Conservation (phyloP, 352 stramenopile species). For the Phytophthora fragariaefolia region DNA sequence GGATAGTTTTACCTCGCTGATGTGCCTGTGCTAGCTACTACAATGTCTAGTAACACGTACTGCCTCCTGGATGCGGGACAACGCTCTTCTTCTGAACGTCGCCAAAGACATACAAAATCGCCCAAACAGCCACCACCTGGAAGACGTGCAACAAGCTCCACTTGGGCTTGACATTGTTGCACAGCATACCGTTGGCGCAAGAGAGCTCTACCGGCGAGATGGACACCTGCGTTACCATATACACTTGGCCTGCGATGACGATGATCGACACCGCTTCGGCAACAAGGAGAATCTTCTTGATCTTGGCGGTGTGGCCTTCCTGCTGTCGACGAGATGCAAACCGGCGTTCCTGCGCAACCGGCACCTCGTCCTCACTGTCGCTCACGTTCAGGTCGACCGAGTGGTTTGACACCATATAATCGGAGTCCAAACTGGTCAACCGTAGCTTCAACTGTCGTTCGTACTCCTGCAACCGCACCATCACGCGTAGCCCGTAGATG, state of each 20-base stretch:
- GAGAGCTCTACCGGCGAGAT: slow-evolving; percentile 26
- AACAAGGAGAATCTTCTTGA: slow-evolving; percentile 39
- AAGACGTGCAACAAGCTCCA: slow-evolving; percentile 37
- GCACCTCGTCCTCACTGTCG: slow-evolving; percentile 22
- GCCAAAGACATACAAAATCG: slow-evolving; percentile 37
- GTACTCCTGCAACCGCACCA: slow-evolving; percentile 29
- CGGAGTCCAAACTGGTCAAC: slow-evolving; percentile 16
- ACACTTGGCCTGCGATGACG: slow-evolving; percentile 33
- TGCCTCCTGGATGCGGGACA: slow-evolving; percentile 22
- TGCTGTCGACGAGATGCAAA: slow-evolving; percentile 16
- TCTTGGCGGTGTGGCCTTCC: slow-evolving; percentile 35
- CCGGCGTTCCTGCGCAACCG: slow-evolving; percentile 13
- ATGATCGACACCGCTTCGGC: slow-evolving; percentile 25
- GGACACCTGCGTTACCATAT: slow-evolving; percentile 19
- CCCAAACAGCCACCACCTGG: slow-evolving; percentile 36
- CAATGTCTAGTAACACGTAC: slow-evolving; percentile 14
- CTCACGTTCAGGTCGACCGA: slow-evolving; percentile 34
- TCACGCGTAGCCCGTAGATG: slow-evolving; percentile 40
- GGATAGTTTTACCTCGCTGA: not conserved
- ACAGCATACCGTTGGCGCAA: slow-evolving; percentile 37
- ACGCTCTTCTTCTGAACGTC: slow-evolving; percentile 40
- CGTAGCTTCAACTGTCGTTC: slow-evolving; percentile 29
- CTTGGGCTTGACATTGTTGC: slow-evolving; percentile 19
- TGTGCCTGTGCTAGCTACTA: too few relatives aligned
- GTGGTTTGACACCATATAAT: slow-evolving; percentile 30